These are phyloP conservation scores for Suillus fuscotomentosus DNA, from an alignment of 768 basidiomycete genomes.

Conservation along the genomic window DNA sequence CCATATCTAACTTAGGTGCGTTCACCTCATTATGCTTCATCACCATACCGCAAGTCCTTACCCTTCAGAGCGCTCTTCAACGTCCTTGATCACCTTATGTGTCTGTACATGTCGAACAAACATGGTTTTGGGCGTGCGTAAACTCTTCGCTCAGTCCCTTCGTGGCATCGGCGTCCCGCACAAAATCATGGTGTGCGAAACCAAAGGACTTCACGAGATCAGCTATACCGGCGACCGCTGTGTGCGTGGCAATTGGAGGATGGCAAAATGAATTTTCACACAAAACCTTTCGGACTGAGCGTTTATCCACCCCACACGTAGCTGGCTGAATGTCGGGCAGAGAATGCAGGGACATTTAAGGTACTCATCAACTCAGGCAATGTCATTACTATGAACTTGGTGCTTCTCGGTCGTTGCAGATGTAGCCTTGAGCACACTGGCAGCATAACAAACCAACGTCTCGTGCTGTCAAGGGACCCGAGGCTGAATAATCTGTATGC, in stretches of 20 bases:
- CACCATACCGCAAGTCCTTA: constrained; percentile 82
- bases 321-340: constrained; percentile 65
- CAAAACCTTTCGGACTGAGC: constrained; percentile 73
- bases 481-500: background rate
- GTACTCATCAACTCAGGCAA: constrained; percentile 58
- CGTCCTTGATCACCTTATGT: constrained; percentile 84
- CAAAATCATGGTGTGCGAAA: constrained; percentile 91
- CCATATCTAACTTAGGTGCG: constrained; percentile 53
- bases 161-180: constrained; percentile 71
- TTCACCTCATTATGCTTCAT: constrained; percentile 90
- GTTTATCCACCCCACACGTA: constrained; percentile 63
- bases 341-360: constrained; percentile 78
- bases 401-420: constrained; percentile 82
- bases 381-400: constrained; percentile 51
- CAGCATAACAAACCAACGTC: background rate
- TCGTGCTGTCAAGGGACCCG: background rate
- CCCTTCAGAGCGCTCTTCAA: constrained; percentile 98
- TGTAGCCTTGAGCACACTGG: constrained; percentile 37
- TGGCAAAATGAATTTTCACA: constrained; percentile 66
- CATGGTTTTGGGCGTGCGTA: constrained; percentile 87
- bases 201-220: constrained; percentile 91
- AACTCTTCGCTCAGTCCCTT: constrained; percentile 79
- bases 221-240: constrained; percentile 85
- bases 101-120: constrained; percentile 75
- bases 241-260: constrained; percentile 70